Evolutionary conservation across 2,329 filamentous ascomycete species (phyloP), one percentile per base, ranked within the genome.

Genomic region (Orbilia brochopaga): DNA sequence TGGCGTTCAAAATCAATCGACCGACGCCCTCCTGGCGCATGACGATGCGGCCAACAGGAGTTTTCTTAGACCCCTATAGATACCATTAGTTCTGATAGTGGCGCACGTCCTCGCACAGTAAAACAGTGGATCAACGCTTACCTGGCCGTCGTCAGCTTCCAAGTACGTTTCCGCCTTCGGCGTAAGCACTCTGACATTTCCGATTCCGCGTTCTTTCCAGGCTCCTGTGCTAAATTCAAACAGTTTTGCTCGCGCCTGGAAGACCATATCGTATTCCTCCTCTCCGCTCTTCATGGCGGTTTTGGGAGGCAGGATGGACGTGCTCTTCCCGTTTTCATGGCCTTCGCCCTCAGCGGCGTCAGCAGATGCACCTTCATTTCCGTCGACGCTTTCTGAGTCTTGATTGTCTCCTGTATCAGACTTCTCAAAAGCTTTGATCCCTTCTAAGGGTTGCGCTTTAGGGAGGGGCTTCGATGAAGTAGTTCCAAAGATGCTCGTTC

Each of bases 11-110:
- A 17, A 72, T 72, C 15, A 72, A 30, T 27, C 67, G 19, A 24
- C 67, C 67, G 1, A 72, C 67, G n/a, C 67, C 67, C 37, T 72
- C 67, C n/a, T 72, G 67, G 44, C 67, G 67, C 67, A 72, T 72
- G 10, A 72, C 67, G 27, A 72, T 60, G 27, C 67, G 48, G 6
- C 60, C 60, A 32, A 57, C 67, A 4, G 59, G 40, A 4, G 50
- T 27, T 46, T 35, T 64, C 30, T 56, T 72, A 5, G 50, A 32
- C 7, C 15, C 5, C 67, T 65, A 42, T 21, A 8, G 19, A 24
- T 10, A 5, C 2, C 3, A 42, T 44, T 27, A 51, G 35, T 51
- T 17, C 21, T 17, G 17, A 11, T 23, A 51, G 46, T 15, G 10
- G 7, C 23, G 8, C 27, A 32, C 8, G 27, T 8, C 27, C 46